Evolutionary conservation across 768 basidiomycete species (phyloP), one percentile per base, ranked within the genome.

Genomic region (Lactarius quietus): DNA sequence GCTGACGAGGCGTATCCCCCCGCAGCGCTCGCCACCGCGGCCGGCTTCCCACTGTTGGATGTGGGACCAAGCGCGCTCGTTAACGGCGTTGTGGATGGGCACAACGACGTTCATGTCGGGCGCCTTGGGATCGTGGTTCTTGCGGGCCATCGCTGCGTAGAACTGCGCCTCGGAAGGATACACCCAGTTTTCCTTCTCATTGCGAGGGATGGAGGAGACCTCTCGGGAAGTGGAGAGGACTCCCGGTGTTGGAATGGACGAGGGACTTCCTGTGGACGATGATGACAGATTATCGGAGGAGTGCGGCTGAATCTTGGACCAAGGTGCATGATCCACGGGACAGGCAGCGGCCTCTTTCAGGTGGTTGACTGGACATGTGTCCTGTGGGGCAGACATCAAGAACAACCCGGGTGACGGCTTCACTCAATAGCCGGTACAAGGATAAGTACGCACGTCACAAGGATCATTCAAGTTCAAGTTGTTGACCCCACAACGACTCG

Each of bases 131-230:
- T 89, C 86, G 75, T 97, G 92, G 71, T 97, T 87, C 78, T 98
- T 98, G 65, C 96, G 86, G 63, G 87, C 84, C 89, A 99, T 95
- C 23, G 97, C 96, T n/a, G 90, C 82, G 76, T 91, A 98, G 82
- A 99, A 99, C 77, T 98, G 96, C n/a, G 90, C 86, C 74, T 98
- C 93, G 23, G 96, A 98, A 28, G 97, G 97, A 76, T 99, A 99
- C 56, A 97, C 91, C 97, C 97, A 99, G 63, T 93, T 89, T 51
- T 81, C 82, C 57, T 86, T 85, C 48, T 80, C 76, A 23, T 78
- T 74, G 71, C 87, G 86, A 20, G 96, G 96, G 73, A 98, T 98
- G 31, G 92, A 91, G 7, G 95, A 97, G 33, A 83, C 81, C 74
- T 93, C 89, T 68, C 96, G 87, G 7, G 92, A 84, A 17, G 77